These are phyloP conservation scores for Mucor piriformis DNA, from an alignment of 371 early-diverging fungal species.

Conservation along the genomic window DNA sequence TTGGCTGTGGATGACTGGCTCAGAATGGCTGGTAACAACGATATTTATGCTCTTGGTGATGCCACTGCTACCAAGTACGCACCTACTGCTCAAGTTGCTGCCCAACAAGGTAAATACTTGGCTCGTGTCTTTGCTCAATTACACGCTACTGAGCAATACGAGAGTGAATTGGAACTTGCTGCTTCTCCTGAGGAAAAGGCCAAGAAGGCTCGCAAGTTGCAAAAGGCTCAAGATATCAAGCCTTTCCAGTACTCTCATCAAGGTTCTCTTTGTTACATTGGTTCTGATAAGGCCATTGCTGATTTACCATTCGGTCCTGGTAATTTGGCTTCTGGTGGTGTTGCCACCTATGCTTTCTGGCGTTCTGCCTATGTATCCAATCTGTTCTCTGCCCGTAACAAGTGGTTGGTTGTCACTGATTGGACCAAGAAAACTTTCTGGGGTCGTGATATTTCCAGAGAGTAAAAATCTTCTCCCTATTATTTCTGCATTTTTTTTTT, in stretches of 20 bases:
- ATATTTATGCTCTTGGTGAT: conserved; percentile 90
- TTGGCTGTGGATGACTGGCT: conserved; percentile 85
- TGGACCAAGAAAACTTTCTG: conserved; percentile 88
- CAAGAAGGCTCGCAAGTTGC: conserved; percentile 47
- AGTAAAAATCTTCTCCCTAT: conserved; percentile 48
- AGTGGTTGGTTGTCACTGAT: conserved; percentile 81
- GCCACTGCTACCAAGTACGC: conserved; percentile 84
- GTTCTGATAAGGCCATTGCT: conserved; percentile 89
- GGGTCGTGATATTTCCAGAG: conserved; percentile 91
- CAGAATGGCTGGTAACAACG: conserved; percentile 71
- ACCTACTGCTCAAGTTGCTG: conserved; percentile 93
- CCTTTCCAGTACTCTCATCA: conserved; percentile 85
- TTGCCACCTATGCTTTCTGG: conserved; percentile 82
- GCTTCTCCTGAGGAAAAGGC: conserved; percentile 38
- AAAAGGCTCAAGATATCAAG: conserved; percentile 55
- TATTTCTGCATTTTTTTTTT: neutral
- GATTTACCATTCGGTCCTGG: conserved; percentile 81
- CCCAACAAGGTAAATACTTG: conserved; percentile 87
- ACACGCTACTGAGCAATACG: conserved; percentile 51
- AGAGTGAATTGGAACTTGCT: conserved; percentile 29
- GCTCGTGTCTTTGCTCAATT: conserved; percentile 70
- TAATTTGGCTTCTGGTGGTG: conserved; percentile 73
- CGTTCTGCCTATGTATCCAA: conserved; percentile 72
- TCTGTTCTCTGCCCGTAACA: conserved; percentile 84
- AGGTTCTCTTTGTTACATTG: conserved; percentile 91